Conservation (phyloP, 2,329 filamentous ascomycete genomes). For the Scortechinia acanthostroma region DNA sequence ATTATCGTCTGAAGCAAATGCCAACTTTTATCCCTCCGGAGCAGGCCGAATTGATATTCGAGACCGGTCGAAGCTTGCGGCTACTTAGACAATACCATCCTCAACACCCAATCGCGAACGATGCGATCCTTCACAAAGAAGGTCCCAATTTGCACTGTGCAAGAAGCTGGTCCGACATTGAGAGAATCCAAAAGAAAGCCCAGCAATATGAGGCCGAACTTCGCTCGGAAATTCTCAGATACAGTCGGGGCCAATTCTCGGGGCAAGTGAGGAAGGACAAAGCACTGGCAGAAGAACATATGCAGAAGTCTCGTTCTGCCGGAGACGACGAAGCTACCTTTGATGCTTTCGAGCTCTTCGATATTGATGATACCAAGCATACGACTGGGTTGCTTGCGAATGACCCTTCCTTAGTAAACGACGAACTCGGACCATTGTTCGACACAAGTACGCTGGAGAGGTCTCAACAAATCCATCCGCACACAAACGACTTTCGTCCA, state of each 20-base stretch:
- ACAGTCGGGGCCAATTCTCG: conserved; percentile 4
- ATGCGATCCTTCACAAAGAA: conserved; percentile 2
- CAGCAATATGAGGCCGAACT: conserved; percentile 9
- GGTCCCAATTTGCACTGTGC: neutral
- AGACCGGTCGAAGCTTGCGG: neutral
- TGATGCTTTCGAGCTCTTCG: neutral
- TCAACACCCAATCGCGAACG: neutral
- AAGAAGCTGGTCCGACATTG: conserved; percentile 6
- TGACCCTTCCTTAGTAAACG: neutral
- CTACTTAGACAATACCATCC: neutral
- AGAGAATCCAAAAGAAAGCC: conserved; percentile 9
- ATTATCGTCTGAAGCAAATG: neutral
- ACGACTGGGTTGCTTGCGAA: neutral
- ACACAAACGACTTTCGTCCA: conserved; percentile 7
- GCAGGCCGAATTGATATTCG: neutral
- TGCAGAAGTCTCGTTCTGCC: conserved; percentile 3
- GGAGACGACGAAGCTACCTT: neutral
- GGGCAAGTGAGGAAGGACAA: too few relatives aligned
- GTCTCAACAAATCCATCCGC: too few relatives aligned
- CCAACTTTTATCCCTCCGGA: neutral
- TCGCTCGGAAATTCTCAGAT: conserved; percentile 7
- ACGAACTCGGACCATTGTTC: neutral
- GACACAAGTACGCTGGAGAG: neutral
- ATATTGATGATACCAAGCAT: neutral
- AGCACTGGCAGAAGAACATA: too few relatives aligned